These are phyloP conservation scores for Sanghuangporus weigelae DNA, from an alignment of 1,284 basidiomycete genomes.

Conservation along the genomic window DNA sequence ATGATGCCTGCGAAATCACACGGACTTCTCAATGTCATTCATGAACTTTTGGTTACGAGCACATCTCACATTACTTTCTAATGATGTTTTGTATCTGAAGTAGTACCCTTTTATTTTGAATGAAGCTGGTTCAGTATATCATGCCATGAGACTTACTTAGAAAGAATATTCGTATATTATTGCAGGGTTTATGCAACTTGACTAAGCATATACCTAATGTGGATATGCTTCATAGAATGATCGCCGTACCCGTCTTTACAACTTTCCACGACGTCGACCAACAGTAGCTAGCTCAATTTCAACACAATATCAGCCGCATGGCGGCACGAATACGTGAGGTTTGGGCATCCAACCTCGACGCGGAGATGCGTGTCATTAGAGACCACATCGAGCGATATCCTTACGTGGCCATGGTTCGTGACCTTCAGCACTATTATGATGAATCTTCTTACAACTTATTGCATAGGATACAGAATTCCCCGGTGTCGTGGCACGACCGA, in stretches of 20 bases:
- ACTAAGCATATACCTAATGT: neutral
- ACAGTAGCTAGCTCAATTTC: neutral
- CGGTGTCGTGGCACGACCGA: constrained; percentile 95
- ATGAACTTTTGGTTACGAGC: constrained; percentile 7
- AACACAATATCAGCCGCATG: constrained; percentile 7
- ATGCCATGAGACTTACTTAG: neutral
- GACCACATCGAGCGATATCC: constrained; percentile 87
- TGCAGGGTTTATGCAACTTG: neutral
- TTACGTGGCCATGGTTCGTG: constrained; percentile 88
- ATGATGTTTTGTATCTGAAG: constrained; percentile 1
- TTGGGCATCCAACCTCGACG: constrained; percentile 91
- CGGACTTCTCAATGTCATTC: constrained; percentile 1
- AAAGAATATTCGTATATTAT: neutral
- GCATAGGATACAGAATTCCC: constrained; percentile 96
- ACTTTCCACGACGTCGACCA: neutral
- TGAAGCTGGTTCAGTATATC: no score
- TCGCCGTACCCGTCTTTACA: neutral
- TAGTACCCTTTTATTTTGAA: neutral
- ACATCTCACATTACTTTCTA: neutral
- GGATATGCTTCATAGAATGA: neutral
- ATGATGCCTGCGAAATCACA: neutral
- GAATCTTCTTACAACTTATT: constrained; percentile 19
- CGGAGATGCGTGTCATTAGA: constrained; percentile 86
- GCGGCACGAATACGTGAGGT: constrained; percentile 76
- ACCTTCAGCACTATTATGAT: constrained; percentile 18